phyloP scores from a whole-genome alignment of 495 filamentous ascomycete species.

The Trichoderma orchidacearum region DNA sequence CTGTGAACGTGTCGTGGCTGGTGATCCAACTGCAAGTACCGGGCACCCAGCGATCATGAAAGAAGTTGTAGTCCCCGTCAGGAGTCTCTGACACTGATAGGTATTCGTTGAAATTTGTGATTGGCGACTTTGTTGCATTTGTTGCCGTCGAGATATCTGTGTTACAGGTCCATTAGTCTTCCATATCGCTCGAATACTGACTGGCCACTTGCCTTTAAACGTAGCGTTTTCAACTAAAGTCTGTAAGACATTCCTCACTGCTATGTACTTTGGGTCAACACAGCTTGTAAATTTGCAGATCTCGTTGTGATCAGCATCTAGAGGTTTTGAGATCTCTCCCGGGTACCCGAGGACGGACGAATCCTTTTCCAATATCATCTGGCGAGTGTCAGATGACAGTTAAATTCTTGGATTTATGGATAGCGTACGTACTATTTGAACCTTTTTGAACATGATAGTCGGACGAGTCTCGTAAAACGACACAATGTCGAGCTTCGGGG shows the following conservation, averaged over 20 bases:
- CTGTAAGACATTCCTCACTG: constrained; percentile 21
- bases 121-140: neutral
- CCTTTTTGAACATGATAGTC: constrained; percentile 17
- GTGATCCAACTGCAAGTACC: constrained; percentile 25
- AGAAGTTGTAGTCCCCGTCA: constrained; percentile 20
- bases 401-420: neutral
- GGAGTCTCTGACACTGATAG: constrained; percentile 10
- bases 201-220: constrained; percentile 6
- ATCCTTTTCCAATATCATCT: constrained; percentile 28
- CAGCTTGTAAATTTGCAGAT: constrained; percentile 32
- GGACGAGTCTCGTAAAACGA: constrained; percentile 36
- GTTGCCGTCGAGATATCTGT: no score
- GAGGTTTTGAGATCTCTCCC: constrained; percentile 20
- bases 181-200: neutral
- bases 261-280: constrained; percentile 26
- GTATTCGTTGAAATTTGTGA: neutral
- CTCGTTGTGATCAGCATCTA: constrained; percentile 33
- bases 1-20: constrained; percentile 7
- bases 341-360: constrained; percentile 32
- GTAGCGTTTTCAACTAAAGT: constrained; percentile 6
- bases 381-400: neutral
- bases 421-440: neutral
- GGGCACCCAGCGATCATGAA: constrained; percentile 18
- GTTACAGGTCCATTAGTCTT: neutral
- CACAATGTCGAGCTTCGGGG: constrained; percentile 18